Base-by-base conservation (phyloP, 2,329 filamentous ascomycete species). In the Meredithiella fracta region DNA sequence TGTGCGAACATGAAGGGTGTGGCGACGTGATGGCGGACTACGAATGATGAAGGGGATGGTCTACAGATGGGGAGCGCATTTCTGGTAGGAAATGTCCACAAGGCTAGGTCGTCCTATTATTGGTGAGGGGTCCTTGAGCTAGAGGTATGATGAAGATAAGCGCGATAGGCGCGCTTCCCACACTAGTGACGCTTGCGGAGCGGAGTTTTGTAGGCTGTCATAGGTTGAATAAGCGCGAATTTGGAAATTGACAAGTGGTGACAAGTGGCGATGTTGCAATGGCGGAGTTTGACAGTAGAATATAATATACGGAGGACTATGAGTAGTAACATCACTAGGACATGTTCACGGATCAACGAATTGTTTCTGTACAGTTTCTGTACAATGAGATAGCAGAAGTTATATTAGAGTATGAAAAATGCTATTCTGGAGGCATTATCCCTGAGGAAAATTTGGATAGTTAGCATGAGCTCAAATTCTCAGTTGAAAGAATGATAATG, bases 101-200 rank as follows among this genome's bases (percentile, higher is more conserved):
- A 56, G 54, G 54, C 54, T 56, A 26, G 8, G 25, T 17, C 20
- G 23, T n/a, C 14, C 17, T 44, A 47, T 51, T 31, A 56, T 56
- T 56, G 54, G 54, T 23, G 23, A 26, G 37, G 20, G 2, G 15
- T 22, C 40, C 11, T 22, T 15, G 15, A 44, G 15, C 14, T 14
- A 20, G 47, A 25, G 40, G 31, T 40, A 3, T 11, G 31, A 23
- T 15, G 44, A 20, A 9, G 38, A 6, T 34, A 56, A 11, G 5
- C 54, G 47, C 54, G 47, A 14, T 51, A 56, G 20, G 47, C 54
- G 54, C 50, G 34, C 15, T 51, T 40, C 40, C 40, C 40, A 44
- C 40, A 44, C 40, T 22, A 20, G 15, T 20, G 14, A 44, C n/a
- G 20, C 15, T n/a, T 44, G 40, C 17, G 40, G 40, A 42, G 54